Evolutionary conservation across 2,329 filamentous ascomycete species (phyloP).

Genomic region (Epichloe gansuensis): DNA sequence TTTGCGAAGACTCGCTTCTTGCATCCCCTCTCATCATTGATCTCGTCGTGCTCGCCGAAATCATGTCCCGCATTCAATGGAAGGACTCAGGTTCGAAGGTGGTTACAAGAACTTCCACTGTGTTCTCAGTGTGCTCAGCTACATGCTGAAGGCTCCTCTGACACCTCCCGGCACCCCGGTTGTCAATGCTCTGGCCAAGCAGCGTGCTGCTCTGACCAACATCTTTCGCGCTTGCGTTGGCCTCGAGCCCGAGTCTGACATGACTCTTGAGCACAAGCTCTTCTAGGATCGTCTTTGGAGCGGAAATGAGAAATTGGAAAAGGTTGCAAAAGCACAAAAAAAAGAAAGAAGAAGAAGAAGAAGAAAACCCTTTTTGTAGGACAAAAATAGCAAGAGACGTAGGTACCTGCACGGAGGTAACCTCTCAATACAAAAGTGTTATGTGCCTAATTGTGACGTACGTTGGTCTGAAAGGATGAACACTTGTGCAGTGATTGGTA

Average conservation of each 20-base stretch:
- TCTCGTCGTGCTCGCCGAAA: slow-evolving; percentile 81
- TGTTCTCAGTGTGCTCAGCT: slow-evolving; percentile 92
- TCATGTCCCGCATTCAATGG: slow-evolving; percentile 98
- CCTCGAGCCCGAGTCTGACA: slow-evolving; percentile 93
- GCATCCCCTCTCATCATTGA: slow-evolving; percentile 97
- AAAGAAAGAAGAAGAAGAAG: too few relatives aligned
- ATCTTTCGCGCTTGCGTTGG: slow-evolving; percentile 98
- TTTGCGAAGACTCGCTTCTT: slow-evolving; percentile 95
- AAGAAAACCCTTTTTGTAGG: background rate
- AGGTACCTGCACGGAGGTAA: slow-evolving; percentile 5
- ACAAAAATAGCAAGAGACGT: slow-evolving; percentile 12
- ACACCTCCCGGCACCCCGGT: slow-evolving; percentile 92
- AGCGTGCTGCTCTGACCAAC: slow-evolving; percentile 87
- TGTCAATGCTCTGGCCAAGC: slow-evolving; percentile 90
- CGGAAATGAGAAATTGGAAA: background rate
- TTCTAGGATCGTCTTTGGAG: slow-evolving; percentile 40
- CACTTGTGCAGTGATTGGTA: background rate
- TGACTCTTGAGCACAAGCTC: slow-evolving; percentile 98
- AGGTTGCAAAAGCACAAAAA: background rate
- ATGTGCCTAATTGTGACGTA: background rate
- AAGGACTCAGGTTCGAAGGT: slow-evolving; percentile 46
- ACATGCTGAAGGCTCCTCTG: slow-evolving; percentile 95
- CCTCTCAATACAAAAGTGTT: background rate
- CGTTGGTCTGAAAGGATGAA: background rate
- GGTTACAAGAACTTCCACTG: slow-evolving; percentile 93